These are phyloP conservation scores for Ambrosia artemisiifolia DNA, from an alignment of 129 eudicot genomes.

Conservation along the genomic window DNA sequence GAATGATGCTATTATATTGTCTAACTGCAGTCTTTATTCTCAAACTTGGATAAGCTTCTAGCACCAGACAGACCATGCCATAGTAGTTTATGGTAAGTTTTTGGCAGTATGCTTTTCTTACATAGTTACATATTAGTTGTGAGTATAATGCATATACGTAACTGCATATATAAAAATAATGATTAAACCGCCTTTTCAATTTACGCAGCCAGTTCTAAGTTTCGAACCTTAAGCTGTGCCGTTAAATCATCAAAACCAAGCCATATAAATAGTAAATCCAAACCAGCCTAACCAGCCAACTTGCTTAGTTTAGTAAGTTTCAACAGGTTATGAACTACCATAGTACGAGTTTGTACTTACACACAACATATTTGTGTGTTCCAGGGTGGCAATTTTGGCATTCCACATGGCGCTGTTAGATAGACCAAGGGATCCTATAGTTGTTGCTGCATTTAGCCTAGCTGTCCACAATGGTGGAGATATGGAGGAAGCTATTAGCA, in stretches of 20 bases:
- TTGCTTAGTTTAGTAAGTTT: neutral
- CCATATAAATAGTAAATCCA: neutral
- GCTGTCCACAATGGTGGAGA: conserved; percentile 88
- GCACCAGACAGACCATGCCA: conserved; percentile 83
- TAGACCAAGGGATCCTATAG: conserved; percentile 64
- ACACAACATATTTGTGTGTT: conserved; percentile 18
- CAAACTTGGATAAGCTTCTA: conserved; percentile 66
- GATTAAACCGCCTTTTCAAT: neutral
- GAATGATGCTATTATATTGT: neutral
- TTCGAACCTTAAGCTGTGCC: neutral
- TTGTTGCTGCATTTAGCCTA: conserved; percentile 73
- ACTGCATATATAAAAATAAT: too few relatives aligned
- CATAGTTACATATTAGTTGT: neutral
- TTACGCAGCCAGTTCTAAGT: neutral
- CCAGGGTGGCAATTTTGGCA: conserved; percentile 79
- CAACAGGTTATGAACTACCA: neutral
- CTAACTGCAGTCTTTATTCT: conserved; percentile 61
- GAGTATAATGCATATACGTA: neutral
- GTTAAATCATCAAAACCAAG: neutral
- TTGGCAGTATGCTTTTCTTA: neutral
- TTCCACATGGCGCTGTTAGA: conserved; percentile 71
- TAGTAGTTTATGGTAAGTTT: conserved; percentile 70
- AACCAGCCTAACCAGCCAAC: neutral
- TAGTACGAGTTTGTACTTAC: neutral
- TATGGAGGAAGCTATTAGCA: conserved; percentile 61